Evolutionary conservation across 2,329 filamentous ascomycete species (phyloP), one percentile per base, ranked within the genome.

Genomic region (Diaporthe ampelina): DNA sequence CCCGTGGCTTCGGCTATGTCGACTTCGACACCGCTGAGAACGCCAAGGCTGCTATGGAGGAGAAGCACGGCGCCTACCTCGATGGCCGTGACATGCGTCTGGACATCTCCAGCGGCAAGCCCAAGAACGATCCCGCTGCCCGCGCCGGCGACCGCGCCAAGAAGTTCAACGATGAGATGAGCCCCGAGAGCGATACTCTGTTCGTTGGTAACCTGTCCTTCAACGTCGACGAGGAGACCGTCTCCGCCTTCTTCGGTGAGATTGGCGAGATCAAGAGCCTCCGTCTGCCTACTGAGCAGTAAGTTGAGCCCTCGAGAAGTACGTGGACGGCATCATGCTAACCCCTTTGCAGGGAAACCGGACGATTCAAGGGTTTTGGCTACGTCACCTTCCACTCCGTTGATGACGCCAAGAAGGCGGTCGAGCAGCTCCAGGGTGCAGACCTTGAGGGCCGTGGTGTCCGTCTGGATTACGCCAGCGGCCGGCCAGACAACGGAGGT

Each of bases 141-240:
- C 91, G 93, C 77, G 91, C 91, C 77, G 86, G 88, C 79, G 89
- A 93, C 77, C 91, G 92, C 61, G 91, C 92, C 78, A 84, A 87
- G 82, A 89, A 90, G 81, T 96, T 92, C 82, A 95, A 95, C 77
- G 95, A 98, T 84, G 88, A 90, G 79, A 87, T 92, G 81, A 95
- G 93, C 87, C 90, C 94, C 76, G 93, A 94, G 82, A 94, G 92
- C 82, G 93, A 95, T 78, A 98, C 95, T 56, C 90, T 98, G 75
- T 98, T 97, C 85, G 91, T 98, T 78, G 95, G 95, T 80, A 98
- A 98, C 89, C 87, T 98, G 78, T 92, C 94, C 68, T 98, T 97
- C 86, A 91, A 94, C 77, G 91, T 92, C 80, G 91, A 93, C 80
- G 94, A 97, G 86, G 93, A 95, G 73, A 85, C 88, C 77, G 89